Base-by-base conservation (phyloP, 139 green algal species). In the Auxenochlorella pyrenoidosa region DNA sequence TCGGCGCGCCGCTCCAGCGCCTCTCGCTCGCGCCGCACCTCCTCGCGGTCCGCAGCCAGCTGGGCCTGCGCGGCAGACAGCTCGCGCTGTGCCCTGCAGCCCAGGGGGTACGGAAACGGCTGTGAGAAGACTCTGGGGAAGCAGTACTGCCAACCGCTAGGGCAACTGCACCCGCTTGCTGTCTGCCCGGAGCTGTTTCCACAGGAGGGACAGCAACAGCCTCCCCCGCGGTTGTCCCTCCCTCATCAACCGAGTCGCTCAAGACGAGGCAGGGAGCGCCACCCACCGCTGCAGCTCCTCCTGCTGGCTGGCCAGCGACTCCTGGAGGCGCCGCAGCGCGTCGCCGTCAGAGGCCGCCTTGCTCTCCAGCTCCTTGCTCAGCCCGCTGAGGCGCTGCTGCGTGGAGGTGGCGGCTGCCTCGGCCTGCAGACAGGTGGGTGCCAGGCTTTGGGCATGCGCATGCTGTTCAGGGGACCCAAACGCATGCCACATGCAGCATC, bases 281-380 rank as follows among this genome's bases (percentile, higher is more conserved):
- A 63, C 40, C 41, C 79, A 85, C 80, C 66, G 68, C 75, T 85
- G 79, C 87, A 91, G 54, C 44, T 88, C 87, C 34, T 80, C 82
- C 58, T 90, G 86, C 86, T 89, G 87, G 19, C 58, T 47, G 3
- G 83, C 82, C 41, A 92, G 75, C 6, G 28, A 51, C 47, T 79
- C 66, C 75, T 88, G 83, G 40, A 88, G 58, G 18, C 75, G 82
- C 2, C 82, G 81, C 76, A 90, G 70, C 18, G 83, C 38, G 21
- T 72, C 79, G 13, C 36, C 75, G 79, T 82, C 86, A 2, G 79
- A 58, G 2, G 68, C 58, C 16, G 58, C 30, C 75, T 77, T 83
- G 59, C 40, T 76, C 58, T 88, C 73, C 75, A 88, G 30, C 73
- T 88, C 84, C 40, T 47, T 36, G 41, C 6, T 36, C 40, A 88